Evolutionary conservation across 495 filamentous ascomycete genomes (phyloP), one percentile per base, ranked within the genome.

Genomic region (Neurospora sp.): DNA sequence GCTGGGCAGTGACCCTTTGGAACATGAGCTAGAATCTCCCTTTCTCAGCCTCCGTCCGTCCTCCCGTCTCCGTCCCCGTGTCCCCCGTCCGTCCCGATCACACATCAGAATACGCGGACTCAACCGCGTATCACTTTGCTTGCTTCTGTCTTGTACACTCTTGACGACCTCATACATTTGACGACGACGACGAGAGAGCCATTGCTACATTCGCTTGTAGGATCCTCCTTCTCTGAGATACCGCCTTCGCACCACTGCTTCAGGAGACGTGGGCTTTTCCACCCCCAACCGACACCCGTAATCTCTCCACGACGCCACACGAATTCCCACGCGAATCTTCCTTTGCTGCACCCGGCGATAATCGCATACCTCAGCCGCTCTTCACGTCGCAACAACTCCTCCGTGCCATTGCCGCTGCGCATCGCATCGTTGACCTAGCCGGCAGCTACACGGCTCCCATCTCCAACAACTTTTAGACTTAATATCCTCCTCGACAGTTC

Each of bases 401-500:
- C 11, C 20, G 49, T 27, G 23, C 49, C 49, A 54, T 54, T 54
- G 46, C 46, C 46, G 46, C 46, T 54, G 54, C 27, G 54, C 54
- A 66, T 35, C 27, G 54, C 54, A 35, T 66, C 27, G 27, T 66
- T 27, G 12, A 66, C 54, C 31, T 66, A 66, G 54, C 54, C 54
- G 54, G 14, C 54, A 35, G 54, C 27, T 60, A 60, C 49, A 31
- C 20, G 23, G 49, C 49, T 60, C 49, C 42, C 18, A 31, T 37
- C 14, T 72, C 18, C 41, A 46, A 38, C 41, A 46, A 38, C 14
- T 35, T n/a, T 20, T 72, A 31, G 42, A 35, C 44, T 60, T 72
- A 72, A 72, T 60, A 31, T 69, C 37, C 44, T 66, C 44, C 72
- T 74, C 54, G 38, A 71, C 39, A n/a, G 72, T 69, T 40, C 71